Percentiles rank a stretch among this genome's conserved stretches.
Evolutionary conservation across 2,329 filamentous ascomycete species (phyloP).

Genomic region (Fusarium stilboides): DNA sequence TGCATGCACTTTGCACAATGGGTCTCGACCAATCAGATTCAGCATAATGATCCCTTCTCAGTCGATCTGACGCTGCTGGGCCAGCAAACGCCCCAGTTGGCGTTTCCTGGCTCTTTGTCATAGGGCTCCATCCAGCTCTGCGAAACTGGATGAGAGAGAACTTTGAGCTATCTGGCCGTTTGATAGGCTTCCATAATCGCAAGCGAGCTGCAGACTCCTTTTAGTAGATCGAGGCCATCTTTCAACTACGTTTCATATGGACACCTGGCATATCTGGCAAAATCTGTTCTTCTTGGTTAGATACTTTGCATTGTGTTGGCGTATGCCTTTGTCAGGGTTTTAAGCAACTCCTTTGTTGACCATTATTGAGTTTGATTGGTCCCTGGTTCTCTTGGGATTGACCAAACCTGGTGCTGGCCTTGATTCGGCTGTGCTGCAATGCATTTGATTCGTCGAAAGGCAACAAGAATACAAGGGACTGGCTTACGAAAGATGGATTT

Average conservation of each 20-base stretch:
- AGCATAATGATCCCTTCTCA: slow-evolving; percentile 14
- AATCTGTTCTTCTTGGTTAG: not conserved
- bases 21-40: slow-evolving; percentile 17
- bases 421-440: not conserved
- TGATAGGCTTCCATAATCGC: slow-evolving; percentile 8
- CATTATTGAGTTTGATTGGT: slow-evolving; percentile 29
- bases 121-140: slow-evolving; percentile 20
- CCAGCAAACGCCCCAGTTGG: slow-evolving; percentile 26
- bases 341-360: slow-evolving; percentile 19
- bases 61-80: slow-evolving; percentile 37
- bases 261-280: not conserved
- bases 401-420: slow-evolving; percentile 24
- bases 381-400: not conserved
- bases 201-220: slow-evolving; percentile 21
- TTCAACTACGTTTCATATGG: not conserved
- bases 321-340: slow-evolving; percentile 9
- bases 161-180: not conserved
- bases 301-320: slow-evolving; percentile 8
- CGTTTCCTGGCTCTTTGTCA: slow-evolving; percentile 23
- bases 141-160: slow-evolving; percentile 6
- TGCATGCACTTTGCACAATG: slow-evolving; percentile 49
- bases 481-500: slow-evolving; percentile 5
- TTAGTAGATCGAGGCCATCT: slow-evolving; percentile 1
- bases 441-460: not conserved
- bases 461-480: slow-evolving; percentile 20